These are phyloP conservation scores for Candida frijolesensis DNA, from an alignment of 1,139 yeast genomes.

Conservation along the genomic window DNA sequence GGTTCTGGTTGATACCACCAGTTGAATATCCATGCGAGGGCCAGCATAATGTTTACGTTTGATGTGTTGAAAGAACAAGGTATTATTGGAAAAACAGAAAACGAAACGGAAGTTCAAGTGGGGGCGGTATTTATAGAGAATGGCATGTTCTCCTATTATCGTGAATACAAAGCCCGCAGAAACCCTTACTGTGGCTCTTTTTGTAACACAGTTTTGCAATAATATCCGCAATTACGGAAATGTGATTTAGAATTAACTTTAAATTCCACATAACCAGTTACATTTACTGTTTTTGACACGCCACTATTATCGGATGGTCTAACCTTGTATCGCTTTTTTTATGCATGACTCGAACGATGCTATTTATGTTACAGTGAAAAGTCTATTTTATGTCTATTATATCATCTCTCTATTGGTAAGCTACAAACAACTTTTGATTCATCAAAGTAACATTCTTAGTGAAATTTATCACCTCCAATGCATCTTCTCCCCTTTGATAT, in stretches of 20 bases:
- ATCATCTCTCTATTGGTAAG: not conserved
- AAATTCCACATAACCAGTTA: not conserved
- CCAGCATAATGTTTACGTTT: no score
- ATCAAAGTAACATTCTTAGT: conserved; percentile 13
- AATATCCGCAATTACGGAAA: not conserved
- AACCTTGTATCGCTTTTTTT: no score
- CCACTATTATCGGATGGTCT: no score
- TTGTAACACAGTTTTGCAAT: no score
- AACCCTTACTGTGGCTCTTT: not conserved
- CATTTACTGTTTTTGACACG: no score
- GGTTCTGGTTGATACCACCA: conserved; percentile 8
- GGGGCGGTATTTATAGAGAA: not conserved
- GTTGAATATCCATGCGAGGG: conserved; percentile 2
- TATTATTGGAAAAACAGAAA: no score
- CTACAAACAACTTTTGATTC: conserved; percentile 23
- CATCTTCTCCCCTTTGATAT: conserved; percentile 11
- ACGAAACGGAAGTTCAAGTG: no score
- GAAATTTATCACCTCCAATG: conserved; percentile 19
- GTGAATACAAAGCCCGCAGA: not conserved
- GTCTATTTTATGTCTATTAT: no score
- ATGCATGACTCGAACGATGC: no score
- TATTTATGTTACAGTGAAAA: no score
- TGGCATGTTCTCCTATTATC: no score
- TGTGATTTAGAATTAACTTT: not conserved
- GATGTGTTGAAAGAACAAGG: no score